A percentile compares a stretch with the other conserved stretches of the same genome.
Conservation (phyloP, 441 rosid species). For the Capsella rubella region DNA sequence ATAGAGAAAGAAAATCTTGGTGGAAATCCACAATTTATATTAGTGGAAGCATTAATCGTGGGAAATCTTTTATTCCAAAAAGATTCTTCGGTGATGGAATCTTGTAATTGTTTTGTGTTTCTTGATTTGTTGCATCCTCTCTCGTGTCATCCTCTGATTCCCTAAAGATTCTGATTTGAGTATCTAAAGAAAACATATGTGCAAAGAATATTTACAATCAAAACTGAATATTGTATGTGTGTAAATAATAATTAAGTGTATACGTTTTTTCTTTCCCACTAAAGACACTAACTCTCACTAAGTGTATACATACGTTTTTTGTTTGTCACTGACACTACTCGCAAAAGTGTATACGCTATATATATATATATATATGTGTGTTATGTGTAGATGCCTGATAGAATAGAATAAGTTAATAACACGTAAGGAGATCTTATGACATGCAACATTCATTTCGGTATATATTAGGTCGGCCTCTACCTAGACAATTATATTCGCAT, state of each 20-base stretch:
- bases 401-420: constrained; percentile 29
- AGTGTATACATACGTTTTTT: constrained; percentile 30
- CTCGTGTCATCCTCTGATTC: constrained; percentile 33
- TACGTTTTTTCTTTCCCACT: constrained; percentile 29
- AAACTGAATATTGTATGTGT: constrained; percentile 33
- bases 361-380: neutral
- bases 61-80: constrained; percentile 37
- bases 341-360: constrained; percentile 33
- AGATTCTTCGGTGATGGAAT: constrained; percentile 38
- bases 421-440: constrained; percentile 39
- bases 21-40: constrained; percentile 41
- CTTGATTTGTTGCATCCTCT: constrained; percentile 37
- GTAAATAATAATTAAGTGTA: constrained; percentile 8
- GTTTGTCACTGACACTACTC: constrained; percentile 7
- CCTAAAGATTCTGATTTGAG: constrained; percentile 24
- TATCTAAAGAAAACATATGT: neutral
- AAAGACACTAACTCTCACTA: constrained; percentile 8
- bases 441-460: constrained; percentile 42
- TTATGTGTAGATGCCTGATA: neutral
- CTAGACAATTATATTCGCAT: no score
- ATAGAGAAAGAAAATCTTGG: constrained; percentile 32
- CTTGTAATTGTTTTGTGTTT: constrained; percentile 35
- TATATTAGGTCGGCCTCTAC: neutral
- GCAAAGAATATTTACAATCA: constrained; percentile 25
- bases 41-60: constrained; percentile 45